These are phyloP conservation scores for Tetrapyrgos nigripes DNA, from an alignment of 1,284 basidiomycete species.

Conservation along the genomic window DNA sequence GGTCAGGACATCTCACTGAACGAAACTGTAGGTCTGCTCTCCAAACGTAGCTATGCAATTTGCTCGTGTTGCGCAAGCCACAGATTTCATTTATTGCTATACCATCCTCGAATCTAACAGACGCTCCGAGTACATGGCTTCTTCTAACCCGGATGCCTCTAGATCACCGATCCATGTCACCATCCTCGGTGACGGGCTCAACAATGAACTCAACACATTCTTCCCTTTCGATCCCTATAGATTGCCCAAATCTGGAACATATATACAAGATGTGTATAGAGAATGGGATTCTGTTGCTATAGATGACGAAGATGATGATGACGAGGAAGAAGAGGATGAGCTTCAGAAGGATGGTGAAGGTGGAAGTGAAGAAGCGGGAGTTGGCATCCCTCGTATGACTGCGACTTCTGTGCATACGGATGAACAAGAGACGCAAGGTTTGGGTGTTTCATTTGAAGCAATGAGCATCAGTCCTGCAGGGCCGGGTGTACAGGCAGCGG, in stretches of 20 bases:
- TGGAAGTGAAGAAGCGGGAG: slow-evolving; percentile 20
- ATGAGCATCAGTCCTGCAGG: slow-evolving; percentile 79
- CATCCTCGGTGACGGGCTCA: slow-evolving; percentile 47
- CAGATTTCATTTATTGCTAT: slow-evolving; percentile 95
- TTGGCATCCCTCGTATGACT: slow-evolving; percentile 28
- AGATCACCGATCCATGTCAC: slow-evolving; percentile 14
- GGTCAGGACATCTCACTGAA: background rate
- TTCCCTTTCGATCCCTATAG: slow-evolving; percentile 99
- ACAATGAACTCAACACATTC: slow-evolving; percentile 88
- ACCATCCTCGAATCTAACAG: slow-evolving; percentile 90
- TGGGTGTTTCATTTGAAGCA: slow-evolving; percentile 71
- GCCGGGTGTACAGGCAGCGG: slow-evolving; percentile 14
- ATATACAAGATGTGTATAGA: slow-evolving; percentile 75
- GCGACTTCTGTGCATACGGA: slow-evolving; percentile 35
- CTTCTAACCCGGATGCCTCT: slow-evolving; percentile 14
- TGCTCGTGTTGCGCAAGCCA: slow-evolving; percentile 90
- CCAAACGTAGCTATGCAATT: slow-evolving; percentile 93
- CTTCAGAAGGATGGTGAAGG: slow-evolving; percentile 40
- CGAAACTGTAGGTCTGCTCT: slow-evolving; percentile 75
- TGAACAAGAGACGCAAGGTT: slow-evolving; percentile 47
- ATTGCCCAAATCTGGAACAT: slow-evolving; percentile 75
- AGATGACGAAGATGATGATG: slow-evolving; percentile 72
- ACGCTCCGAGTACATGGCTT: slow-evolving; percentile 51
- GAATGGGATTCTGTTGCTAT: slow-evolving; percentile 83
- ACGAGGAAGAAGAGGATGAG: slow-evolving; percentile 59